phyloP scores from a whole-genome alignment of 352 stramenopile genomes.

The Globisporangium cylindrosporum region DNA sequence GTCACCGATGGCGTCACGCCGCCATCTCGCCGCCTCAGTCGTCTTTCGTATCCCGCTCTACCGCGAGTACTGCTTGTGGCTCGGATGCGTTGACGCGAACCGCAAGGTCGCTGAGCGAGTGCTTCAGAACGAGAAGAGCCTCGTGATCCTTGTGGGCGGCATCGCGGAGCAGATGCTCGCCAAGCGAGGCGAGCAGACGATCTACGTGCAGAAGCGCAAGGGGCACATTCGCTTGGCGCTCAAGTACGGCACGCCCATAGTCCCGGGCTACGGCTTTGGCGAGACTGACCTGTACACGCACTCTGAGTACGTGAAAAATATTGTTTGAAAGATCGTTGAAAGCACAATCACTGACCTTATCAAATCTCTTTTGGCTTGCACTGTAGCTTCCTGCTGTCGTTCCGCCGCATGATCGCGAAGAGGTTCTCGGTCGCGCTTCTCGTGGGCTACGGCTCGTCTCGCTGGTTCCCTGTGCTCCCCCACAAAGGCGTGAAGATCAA shows the following conservation, averaged over 20 bases:
- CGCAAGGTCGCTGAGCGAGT: slow-evolving; percentile 60
- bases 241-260: slow-evolving; percentile 70
- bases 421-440: slow-evolving; percentile 64
- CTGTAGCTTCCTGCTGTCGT: slow-evolving; percentile 52
- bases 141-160: slow-evolving; percentile 78
- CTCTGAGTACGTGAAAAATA: slow-evolving; percentile 38
- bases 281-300: slow-evolving; percentile 85
- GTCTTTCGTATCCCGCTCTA: slow-evolving; percentile 77
- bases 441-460: slow-evolving; percentile 54
- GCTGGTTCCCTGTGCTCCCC: slow-evolving; percentile 51
- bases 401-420: slow-evolving; percentile 68
- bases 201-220: slow-evolving; percentile 82
- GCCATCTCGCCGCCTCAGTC: slow-evolving; percentile 69
- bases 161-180: slow-evolving; percentile 86
- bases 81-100: slow-evolving; percentile 71
- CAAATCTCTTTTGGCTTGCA: not conserved
- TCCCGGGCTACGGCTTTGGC: slow-evolving; percentile 78
- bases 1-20: slow-evolving; percentile 54
- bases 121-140: slow-evolving; percentile 63
- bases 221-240: slow-evolving; percentile 77
- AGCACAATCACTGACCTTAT: not conserved
- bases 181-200: slow-evolving; percentile 59
- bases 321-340: no score
- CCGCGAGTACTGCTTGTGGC: slow-evolving; percentile 75
- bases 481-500: slow-evolving; percentile 61